Conservation (phyloP, 257 asterid species). For the Mentha longifolia region DNA sequence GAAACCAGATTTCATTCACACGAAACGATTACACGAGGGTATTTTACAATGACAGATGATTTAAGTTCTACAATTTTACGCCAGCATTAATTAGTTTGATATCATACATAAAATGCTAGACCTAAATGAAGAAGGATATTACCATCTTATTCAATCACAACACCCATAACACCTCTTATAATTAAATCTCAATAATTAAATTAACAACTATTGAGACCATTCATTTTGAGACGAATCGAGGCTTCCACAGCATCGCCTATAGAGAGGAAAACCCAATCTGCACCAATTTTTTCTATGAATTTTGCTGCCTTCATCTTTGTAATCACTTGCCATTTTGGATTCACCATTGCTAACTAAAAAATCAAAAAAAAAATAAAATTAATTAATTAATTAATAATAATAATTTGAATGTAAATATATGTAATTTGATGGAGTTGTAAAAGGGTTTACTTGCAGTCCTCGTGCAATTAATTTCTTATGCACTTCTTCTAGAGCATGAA, state of each 20-base stretch:
- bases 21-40: neutral
- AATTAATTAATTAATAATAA: neutral
- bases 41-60: constrained; percentile 23
- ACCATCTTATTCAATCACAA: constrained; percentile 16
- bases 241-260: constrained; percentile 75
- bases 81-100: constrained; percentile 30
- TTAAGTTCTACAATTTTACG: constrained; percentile 29
- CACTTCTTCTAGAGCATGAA: constrained; percentile 68
- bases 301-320: constrained; percentile 66
- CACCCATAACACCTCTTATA: neutral
- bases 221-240: constrained; percentile 42
- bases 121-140: constrained; percentile 25
- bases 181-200: constrained; percentile 7
- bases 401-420: no score
- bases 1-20: neutral
- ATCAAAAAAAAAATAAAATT: neutral
- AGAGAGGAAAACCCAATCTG: constrained; percentile 53
- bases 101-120: constrained; percentile 32
- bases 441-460: constrained; percentile 54
- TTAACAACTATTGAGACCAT: constrained; percentile 40
- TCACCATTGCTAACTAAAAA: constrained; percentile 65
- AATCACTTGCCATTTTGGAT: constrained; percentile 85
- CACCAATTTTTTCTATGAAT: constrained; percentile 59
- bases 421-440: neutral
- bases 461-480: constrained; percentile 47